Base-by-base conservation (phyloP, 2,329 filamentous ascomycete species). In the Colletotrichum tanaceti region DNA sequence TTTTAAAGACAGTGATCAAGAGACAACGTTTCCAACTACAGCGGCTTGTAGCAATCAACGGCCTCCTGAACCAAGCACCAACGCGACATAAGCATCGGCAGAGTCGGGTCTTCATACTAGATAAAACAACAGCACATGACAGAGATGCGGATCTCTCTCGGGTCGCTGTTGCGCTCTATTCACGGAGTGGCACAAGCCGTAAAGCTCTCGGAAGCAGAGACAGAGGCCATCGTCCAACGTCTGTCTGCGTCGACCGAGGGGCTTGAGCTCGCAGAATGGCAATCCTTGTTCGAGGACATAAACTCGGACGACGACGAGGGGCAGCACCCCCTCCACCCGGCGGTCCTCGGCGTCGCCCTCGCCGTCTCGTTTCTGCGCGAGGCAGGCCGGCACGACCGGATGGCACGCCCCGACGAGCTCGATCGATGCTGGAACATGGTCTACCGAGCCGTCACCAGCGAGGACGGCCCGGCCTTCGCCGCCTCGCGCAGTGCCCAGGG, bases 401-500 rank as follows among this genome's bases (percentile, higher is more conserved):
- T n/a, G 14, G 39, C 47, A 16, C 49, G 54, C 9, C n/a, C 54
- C 5, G 1, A 22, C 6, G 54, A 60, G 6, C 54, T 59, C 41
- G 43, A 39, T 10, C 24, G 11, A 3, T 47, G 55, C 13, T 65
- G 65, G 65, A 14, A 13, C n/a, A 59, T 43, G 18, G 22, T 68
- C 3, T 9, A 32, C 41, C 11, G 14, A 6, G 65, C 65, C 11
- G 16, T 65, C 2, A 55, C 41, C 2, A 32, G 24, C 47, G 24
- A 38, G 2, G 10, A 18, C 16, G 28, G 47, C 41, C 16, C 35
- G 4, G 13, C 38, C 20, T 62, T 63, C 39, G 28, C 32, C 1
- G 68, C 71, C 1, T 70, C 73, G n/a, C 75, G 75, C 46, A 78
- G 75, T 50, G 73, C 79, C 1, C 77, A 79, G 58, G 79, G 79